A percentile compares a stretch with the other conserved stretches of the same genome.
These are phyloP conservation scores for Dalechampia spathulata DNA, from an alignment of 441 rosid species.

Conservation along the genomic window DNA sequence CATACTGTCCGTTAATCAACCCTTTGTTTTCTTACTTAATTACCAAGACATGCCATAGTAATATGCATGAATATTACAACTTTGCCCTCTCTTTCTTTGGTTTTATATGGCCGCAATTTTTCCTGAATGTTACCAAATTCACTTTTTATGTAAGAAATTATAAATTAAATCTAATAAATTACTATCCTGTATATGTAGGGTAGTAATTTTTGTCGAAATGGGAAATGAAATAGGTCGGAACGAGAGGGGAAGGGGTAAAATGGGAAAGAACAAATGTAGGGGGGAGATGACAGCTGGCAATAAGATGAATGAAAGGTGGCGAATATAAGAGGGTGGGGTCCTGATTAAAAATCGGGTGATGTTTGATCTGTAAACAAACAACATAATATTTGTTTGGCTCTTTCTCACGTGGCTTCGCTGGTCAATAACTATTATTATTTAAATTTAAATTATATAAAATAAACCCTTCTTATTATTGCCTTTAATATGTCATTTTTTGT, in stretches of 20 bases:
- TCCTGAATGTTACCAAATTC: no score
- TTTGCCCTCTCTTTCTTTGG: no score
- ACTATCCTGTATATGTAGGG: no score
- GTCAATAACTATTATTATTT: background rate
- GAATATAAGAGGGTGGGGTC: conserved; percentile 16
- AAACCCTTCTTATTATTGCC: no score
- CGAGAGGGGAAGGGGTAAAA: conserved; percentile 8
- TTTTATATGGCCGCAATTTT: no score
- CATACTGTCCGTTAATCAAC: conserved; percentile 1
- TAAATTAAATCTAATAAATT: no score
- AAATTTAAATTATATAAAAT: no score
- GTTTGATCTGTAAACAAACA: conserved; percentile 18
- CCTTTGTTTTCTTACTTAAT: conserved; percentile 17
- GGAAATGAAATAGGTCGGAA: background rate
- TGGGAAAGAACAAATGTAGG: background rate
- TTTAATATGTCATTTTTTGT: no score
- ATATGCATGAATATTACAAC: background rate
- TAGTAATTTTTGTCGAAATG: background rate
- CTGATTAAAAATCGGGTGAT: background rate
- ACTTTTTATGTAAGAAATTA: no score
- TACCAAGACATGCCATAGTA: background rate
- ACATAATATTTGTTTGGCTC: conserved; percentile 3
- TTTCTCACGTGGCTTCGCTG: conserved; percentile 39
- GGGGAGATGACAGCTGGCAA: conserved; percentile 33
- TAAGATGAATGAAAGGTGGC: conserved; percentile 23